phyloP scores from a whole-genome alignment of 345 rosid genomes.

The Heritiera fomes region DNA sequence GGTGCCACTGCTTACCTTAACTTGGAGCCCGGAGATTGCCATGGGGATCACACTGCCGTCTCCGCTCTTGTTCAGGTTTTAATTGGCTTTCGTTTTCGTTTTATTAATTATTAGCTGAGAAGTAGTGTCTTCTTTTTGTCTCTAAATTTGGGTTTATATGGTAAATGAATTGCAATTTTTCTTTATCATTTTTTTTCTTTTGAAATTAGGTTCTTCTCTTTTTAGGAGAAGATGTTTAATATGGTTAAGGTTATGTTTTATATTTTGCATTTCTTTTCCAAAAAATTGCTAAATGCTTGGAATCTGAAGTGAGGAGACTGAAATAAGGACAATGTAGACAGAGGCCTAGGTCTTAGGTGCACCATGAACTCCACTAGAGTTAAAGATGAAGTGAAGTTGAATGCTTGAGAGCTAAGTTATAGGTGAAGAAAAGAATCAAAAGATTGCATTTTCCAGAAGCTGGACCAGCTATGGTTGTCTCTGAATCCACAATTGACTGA shows the following conservation, averaged over 20 bases:
- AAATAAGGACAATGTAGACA: too few species aligned
- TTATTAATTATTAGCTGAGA: neutral
- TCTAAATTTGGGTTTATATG: too few species aligned
- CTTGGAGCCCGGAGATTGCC: conserved; percentile 94
- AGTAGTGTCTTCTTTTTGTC: too few species aligned
- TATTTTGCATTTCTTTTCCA: neutral
- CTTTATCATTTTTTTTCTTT: too few species aligned
- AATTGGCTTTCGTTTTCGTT: neutral
- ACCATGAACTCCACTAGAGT: neutral
- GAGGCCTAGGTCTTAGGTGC: neutral
- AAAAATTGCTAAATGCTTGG: neutral
- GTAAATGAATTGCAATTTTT: too few species aligned
- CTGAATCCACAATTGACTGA: neutral
- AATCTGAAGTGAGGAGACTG: too few species aligned
- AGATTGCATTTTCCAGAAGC: neutral
- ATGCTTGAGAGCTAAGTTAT: neutral
- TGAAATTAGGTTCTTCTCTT: too few species aligned
- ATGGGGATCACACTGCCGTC: conserved; percentile 77
- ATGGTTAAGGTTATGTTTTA: too few species aligned
- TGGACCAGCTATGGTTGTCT: neutral
- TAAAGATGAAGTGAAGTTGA: neutral
- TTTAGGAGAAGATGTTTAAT: too few species aligned
- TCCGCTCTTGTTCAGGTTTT: conserved; percentile 88
- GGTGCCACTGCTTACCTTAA: conserved; percentile 82
- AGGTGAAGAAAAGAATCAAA: neutral